Base-by-base conservation (phyloP, 495 filamentous ascomycete species). In the Penicillium robsamsonii region DNA sequence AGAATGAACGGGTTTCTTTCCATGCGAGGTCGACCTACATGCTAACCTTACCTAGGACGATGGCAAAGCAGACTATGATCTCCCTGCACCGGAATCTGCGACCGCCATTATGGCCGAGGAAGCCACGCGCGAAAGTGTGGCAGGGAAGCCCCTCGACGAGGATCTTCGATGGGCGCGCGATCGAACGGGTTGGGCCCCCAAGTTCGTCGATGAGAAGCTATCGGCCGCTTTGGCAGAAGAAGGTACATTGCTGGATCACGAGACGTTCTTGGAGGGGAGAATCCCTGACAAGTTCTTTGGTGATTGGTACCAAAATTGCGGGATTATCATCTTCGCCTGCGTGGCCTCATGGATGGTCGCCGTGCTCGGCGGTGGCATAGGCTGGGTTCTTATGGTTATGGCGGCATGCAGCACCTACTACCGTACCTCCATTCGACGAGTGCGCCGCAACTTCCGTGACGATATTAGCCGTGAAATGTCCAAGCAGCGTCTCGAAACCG, bases 281-380 rank as follows among this genome's bases (percentile, higher is more conserved):
- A 65, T 99, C 20, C 83, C 91, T 22, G 94, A 99, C 60, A 89
- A 92, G 65, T 92, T 92, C 69, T 99, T 87, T 71, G 94, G 94
- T 64, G 93, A 97, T 64, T 99, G 94, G 94, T 97, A 97, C 70
- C 91, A 97, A 69, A 97, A 99, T 70, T 86, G 92, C 15, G 94
- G 75, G 25, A 78, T 97, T 53, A 97, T 99, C 60, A 78, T 90
- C 42, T 97, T 99, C 64, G 91, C 94, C 24, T 96, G 91, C 63
- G 77, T 99, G 24, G 76, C 84, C 24, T 96, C 93, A 2, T 99
- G 93, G 92, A 72, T 96, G 4, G 74, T 96, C 40, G 94, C 92
- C 12, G 76, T 92, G 9, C 75, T 97, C 10, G 95, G 94, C 46
- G 93, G 93, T 56, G 94, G 94, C 30, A 77, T 99, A 5, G 92